Base-by-base conservation (phyloP, 225 moss, liverwort and hornwort species). In the Pleurozium schreberi region DNA sequence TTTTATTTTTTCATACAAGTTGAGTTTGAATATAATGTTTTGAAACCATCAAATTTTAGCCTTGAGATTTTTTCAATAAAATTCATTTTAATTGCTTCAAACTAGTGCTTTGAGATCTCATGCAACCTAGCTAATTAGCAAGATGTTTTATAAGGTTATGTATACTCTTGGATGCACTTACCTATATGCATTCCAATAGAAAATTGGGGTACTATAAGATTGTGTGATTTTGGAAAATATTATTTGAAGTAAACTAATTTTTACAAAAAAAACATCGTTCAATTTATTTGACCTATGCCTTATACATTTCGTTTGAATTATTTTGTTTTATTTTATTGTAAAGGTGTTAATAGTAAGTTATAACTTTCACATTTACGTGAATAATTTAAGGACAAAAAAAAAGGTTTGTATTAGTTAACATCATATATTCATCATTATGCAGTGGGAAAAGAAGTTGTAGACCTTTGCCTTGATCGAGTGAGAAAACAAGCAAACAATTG, bases 401-500 rank as follows among this genome's bases (percentile, higher is more conserved):
- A 43, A 58, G 0, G 36, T 26, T 43, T 7, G 7, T 52, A 52
- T 76, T 50, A 13, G 0, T 25, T 79, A 20, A 79, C 25, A 57
- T 57, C n/a, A n/a, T n/a, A 57, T 52, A 14, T 14, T 38, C 57
- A n/a, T n/a, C 6, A n/a, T 78, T 40, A 14, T 79, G 70, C 50
- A 89, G 60, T 92, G 23, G 91, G 43, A n/a, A 91, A 92, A 21
- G 92, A 91, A 71, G 82, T 92, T 47, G 64, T 91, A 14, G 90
- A 91, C 18, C 28, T 91, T 38, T 91, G 85, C 40, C 87, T 91
- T 16, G 85, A 93, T 17, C 9, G 3, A 30, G 63, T 91, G 69
- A 84, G 73, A 30, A 93, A 89, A 31, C 91, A 91, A 64, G 85
- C 52, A 36, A 50, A 88, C 58, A 89, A 88, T 30, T 92, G 89